A percentile compares a stretch with the other conserved stretches of the same genome.
phyloP scores from a whole-genome alignment of 768 basidiomycete genomes.

The Multifurca ochricompacta region DNA sequence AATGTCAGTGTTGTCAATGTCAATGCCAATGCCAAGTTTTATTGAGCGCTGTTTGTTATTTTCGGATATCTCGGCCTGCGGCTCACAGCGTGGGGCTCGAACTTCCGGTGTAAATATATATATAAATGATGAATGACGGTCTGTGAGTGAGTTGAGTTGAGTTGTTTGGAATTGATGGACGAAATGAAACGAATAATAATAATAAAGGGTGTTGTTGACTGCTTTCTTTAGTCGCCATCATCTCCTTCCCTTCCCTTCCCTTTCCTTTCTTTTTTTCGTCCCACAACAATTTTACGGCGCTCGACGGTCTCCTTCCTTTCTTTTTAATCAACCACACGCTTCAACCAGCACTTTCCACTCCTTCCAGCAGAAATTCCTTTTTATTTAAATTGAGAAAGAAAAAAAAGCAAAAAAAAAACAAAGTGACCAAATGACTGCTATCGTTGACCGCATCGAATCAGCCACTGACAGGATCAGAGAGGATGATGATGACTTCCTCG shows the following conservation, averaged over 20 bases:
- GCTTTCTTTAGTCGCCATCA: constrained; percentile 25
- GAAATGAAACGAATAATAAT: constrained; percentile 14
- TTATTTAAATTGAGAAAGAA: too few relatives aligned
- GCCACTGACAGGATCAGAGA: constrained; percentile 25
- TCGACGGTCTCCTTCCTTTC: constrained; percentile 31
- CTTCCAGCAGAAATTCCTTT: too few relatives aligned
- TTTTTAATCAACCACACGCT: constrained; percentile 29
- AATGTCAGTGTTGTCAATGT: too few relatives aligned
- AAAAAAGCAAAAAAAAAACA: constrained; percentile 23
- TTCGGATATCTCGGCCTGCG: too few relatives aligned
- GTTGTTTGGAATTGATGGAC: constrained; percentile 26
- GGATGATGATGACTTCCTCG: constrained; percentile 28
- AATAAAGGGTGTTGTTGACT: constrained; percentile 10
- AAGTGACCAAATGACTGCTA: constrained; percentile 22
- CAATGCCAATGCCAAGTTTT: too few relatives aligned
- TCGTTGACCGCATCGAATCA: constrained; percentile 35
- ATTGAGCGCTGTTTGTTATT: too few relatives aligned
- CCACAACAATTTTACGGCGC: too few relatives aligned
- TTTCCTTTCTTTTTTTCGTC: too few relatives aligned
- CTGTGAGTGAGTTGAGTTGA: too few relatives aligned
- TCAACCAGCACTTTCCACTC: constrained; percentile 31
- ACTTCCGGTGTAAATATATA: too few relatives aligned
- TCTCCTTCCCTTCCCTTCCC: constrained; percentile 18
- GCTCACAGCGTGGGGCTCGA: too few relatives aligned
- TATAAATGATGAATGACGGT: too few relatives aligned